These are phyloP conservation scores for Aspergillus affinis DNA, from an alignment of 495 filamentous ascomycete species.

Conservation along the genomic window DNA sequence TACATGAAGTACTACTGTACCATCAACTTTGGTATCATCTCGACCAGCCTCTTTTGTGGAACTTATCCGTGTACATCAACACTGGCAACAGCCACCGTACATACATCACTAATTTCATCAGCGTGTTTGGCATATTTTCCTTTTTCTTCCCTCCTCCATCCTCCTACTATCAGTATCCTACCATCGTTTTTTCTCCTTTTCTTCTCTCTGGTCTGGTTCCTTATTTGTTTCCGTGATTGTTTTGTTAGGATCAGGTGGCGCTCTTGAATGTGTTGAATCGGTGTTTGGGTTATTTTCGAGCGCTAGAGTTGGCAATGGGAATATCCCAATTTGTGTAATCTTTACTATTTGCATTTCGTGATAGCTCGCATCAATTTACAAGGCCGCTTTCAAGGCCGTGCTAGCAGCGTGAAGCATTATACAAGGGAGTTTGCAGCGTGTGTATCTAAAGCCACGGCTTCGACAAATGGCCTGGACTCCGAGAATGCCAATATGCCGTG, in stretches of 20 bases:
- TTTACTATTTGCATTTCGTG: background rate
- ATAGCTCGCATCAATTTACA: background rate
- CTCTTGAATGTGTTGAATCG: background rate
- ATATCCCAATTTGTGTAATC: conserved; percentile 2
- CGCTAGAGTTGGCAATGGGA: no score
- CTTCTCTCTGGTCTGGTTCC: conserved; percentile 2
- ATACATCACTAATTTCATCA: conserved; percentile 16
- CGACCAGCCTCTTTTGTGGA: background rate
- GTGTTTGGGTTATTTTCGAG: background rate
- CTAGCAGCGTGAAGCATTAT: no score
- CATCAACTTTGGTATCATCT: background rate
- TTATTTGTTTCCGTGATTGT: background rate
- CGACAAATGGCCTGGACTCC: background rate
- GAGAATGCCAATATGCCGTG: no score
- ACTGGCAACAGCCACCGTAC: conserved; percentile 12
- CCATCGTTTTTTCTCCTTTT: background rate
- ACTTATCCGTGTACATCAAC: conserved; percentile 13
- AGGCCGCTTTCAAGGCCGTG: background rate
- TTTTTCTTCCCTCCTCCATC: background rate
- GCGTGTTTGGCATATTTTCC: conserved; percentile 3
- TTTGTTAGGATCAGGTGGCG: conserved; percentile 7
- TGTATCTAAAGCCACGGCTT: background rate
- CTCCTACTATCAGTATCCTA: background rate
- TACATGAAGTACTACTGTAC: background rate
- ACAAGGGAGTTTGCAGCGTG: no score